Evolutionary conservation across 768 basidiomycete species (phyloP).

Genomic region (Galerina sulciceps): DNA sequence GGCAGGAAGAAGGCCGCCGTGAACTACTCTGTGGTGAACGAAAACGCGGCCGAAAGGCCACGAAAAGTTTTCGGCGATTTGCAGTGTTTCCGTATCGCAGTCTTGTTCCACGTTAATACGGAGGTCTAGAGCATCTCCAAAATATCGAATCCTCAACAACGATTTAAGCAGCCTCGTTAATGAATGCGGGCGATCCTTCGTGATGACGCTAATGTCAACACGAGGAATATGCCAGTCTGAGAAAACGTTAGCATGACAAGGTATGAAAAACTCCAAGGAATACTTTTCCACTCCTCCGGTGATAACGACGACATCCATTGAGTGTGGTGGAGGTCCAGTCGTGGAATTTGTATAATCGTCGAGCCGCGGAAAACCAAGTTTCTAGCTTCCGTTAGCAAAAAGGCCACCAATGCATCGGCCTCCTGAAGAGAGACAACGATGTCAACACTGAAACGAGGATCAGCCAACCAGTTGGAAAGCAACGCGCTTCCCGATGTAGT

Average conservation of each 20-base stretch:
- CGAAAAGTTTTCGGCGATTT: conserved; percentile 47
- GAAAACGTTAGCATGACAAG: conserved; percentile 10
- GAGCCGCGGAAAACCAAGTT: conserved; percentile 2
- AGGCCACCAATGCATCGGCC: conserved; percentile 13
- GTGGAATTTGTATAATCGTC: conserved; percentile 24
- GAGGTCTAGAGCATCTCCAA: conserved; percentile 67
- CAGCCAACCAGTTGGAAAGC: conserved; percentile 10
- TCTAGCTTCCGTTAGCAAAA: conserved; percentile 3
- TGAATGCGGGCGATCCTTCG: conserved; percentile 75
- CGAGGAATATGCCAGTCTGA: conserved; percentile 77
- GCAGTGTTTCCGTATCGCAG: conserved; percentile 63
- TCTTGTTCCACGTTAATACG: conserved; percentile 80
- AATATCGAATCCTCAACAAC: conserved; percentile 59
- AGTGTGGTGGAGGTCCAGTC: conserved; percentile 24
- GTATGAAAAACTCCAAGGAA: conserved; percentile 14
- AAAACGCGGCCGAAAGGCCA: conserved; percentile 68
- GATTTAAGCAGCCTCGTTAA: conserved; percentile 70
- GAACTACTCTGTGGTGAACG: conserved; percentile 75
- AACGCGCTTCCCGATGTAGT: neutral
- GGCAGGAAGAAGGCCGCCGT: conserved; percentile 79
- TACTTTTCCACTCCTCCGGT: conserved; percentile 63
- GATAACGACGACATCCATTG: conserved; percentile 38
- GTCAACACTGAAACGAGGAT: neutral
- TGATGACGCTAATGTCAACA: conserved; percentile 76
- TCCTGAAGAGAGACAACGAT: conserved; percentile 15